These are phyloP conservation scores for Amauroascus verrucosus DNA, from an alignment of 2,329 filamentous ascomycete species.

Conservation along the genomic window DNA sequence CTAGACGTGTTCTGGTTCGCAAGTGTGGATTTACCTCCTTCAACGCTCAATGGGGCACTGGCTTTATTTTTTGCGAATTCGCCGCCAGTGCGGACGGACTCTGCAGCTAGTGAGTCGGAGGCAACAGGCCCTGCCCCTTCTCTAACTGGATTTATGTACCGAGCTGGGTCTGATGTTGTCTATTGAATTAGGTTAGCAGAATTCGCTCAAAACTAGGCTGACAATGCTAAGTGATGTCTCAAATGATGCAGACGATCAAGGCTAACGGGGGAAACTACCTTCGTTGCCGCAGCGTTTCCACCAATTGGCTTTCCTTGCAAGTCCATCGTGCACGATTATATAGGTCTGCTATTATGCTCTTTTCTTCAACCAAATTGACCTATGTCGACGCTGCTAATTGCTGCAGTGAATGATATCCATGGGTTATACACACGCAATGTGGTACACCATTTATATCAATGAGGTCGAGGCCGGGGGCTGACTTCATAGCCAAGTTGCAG, in stretches of 20 bases:
- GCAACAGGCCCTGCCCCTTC: constrained; percentile 57
- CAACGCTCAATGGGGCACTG: constrained; percentile 41
- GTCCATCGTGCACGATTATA: not conserved
- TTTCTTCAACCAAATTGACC: not conserved
- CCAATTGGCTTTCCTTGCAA: not conserved
- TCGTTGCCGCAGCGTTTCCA: not conserved
- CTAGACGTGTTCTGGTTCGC: constrained; percentile 48
- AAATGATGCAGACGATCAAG: not conserved
- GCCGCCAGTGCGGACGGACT: constrained; percentile 54
- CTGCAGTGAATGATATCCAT: not conserved
- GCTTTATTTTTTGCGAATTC: constrained; percentile 51
- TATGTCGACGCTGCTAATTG: not conserved
- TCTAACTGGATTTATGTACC: constrained; percentile 42
- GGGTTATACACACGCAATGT: not conserved
- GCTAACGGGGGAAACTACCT: not conserved
- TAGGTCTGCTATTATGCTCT: not conserved
- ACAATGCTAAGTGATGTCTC: not conserved
- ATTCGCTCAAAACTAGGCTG: not conserved
- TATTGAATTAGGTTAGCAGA: not conserved
- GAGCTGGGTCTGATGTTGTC: constrained; percentile 40
- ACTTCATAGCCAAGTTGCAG: not conserved
- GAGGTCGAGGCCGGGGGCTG: not conserved
- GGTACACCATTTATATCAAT: not conserved
- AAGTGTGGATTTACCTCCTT: constrained; percentile 45
- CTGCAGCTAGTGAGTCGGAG: constrained; percentile 63